Conservation (phyloP, 2,329 filamentous ascomycete genomes). For the Ilyonectria robusta region DNA sequence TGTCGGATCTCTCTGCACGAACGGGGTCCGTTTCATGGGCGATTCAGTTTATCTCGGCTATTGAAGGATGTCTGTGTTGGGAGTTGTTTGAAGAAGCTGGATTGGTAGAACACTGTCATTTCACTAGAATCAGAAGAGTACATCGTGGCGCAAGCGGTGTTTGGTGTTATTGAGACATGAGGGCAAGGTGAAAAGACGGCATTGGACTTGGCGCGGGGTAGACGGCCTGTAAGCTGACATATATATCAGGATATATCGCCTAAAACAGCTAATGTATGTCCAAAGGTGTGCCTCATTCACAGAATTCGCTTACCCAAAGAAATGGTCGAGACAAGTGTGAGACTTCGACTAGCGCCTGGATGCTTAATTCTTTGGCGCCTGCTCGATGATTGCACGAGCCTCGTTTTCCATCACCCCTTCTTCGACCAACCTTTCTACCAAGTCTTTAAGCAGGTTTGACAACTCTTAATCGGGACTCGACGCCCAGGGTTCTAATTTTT, state of each 20-base stretch:
- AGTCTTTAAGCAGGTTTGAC: slow-evolving; percentile 19
- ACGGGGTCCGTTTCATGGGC: background rate
- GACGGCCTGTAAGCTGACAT: background rate
- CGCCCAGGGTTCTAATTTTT: background rate
- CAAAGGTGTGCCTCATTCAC: background rate
- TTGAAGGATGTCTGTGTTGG: background rate
- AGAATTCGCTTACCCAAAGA: background rate
- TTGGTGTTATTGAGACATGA: background rate
- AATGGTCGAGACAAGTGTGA: background rate
- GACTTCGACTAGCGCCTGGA: background rate
- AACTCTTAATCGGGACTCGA: slow-evolving; percentile 20
- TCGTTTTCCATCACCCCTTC: background rate
- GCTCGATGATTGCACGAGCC: background rate
- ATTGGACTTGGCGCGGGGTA: background rate
- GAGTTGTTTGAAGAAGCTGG: background rate
- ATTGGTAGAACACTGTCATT: background rate
- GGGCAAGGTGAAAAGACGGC: background rate
- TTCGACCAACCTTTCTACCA: slow-evolving; percentile 18
- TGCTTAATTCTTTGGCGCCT: slow-evolving; percentile 19
- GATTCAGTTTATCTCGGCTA: background rate
- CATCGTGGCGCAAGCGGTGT: background rate
- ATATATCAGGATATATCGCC: too few relatives aligned
- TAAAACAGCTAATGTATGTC: background rate
- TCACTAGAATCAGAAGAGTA: background rate
- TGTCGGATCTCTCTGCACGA: slow-evolving; percentile 18